Evolutionary conservation across 2,329 filamentous ascomycete species (phyloP).

Genomic region (Fusarium udum): DNA sequence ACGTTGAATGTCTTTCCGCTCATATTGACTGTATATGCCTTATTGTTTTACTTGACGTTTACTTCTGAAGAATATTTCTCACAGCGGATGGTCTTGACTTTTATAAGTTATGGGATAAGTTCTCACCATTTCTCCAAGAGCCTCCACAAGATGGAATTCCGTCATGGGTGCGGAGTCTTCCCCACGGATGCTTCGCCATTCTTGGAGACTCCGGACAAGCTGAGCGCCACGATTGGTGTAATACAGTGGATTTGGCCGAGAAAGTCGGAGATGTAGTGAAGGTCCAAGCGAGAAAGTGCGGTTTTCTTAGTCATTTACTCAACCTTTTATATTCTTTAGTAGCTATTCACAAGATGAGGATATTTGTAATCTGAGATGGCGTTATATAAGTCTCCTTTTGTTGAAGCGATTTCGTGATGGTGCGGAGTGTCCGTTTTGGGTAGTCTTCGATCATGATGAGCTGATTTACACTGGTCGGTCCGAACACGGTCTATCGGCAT

Average conservation of each 20-base stretch:
- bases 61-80: neutral
- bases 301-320: conserved; percentile 20
- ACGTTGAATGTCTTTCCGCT: conserved; percentile 57
- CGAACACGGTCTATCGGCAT: neutral
- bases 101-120: conserved; percentile 9
- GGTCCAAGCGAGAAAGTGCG: conserved; percentile 30
- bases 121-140: conserved; percentile 11
- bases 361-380: neutral
- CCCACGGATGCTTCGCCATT: conserved; percentile 36
- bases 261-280: conserved; percentile 25
- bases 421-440: conserved; percentile 14
- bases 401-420: neutral
- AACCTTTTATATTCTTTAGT: neutral
- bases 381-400: neutral
- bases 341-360: neutral
- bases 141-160: conserved; percentile 32
- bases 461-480: neutral
- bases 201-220: conserved; percentile 13
- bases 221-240: conserved; percentile 25
- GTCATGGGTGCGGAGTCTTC: conserved; percentile 38
- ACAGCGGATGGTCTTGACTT: neutral
- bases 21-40: conserved; percentile 37
- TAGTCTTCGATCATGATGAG: neutral
- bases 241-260: conserved; percentile 39
- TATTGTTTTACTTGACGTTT: too few relatives aligned